Evolutionary conservation across 2,329 filamentous ascomycete species (phyloP).

Genomic region (Didymella keratinophila): DNA sequence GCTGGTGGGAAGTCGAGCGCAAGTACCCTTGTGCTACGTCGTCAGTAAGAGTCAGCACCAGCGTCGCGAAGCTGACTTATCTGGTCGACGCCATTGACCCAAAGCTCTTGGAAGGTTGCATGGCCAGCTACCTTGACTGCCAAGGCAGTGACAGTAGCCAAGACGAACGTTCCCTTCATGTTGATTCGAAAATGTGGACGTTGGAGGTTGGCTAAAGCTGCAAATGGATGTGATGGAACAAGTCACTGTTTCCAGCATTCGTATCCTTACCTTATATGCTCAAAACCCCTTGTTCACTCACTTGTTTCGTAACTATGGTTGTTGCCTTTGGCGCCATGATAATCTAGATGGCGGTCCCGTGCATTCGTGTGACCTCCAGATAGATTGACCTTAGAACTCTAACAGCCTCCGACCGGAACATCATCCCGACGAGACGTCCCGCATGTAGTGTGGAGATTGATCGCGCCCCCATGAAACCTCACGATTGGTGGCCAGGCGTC

Average conservation of each 20-base stretch:
- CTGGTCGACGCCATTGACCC: slow-evolving; percentile 44
- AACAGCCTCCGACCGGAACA: not conserved
- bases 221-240: not conserved
- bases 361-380: slow-evolving; percentile 10
- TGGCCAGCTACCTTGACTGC: slow-evolving; percentile 29
- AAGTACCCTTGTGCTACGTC: slow-evolving; percentile 26
- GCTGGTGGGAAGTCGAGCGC: slow-evolving; percentile 38
- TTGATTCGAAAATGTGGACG: not conserved
- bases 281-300: not conserved
- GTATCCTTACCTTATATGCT: slow-evolving; percentile 7
- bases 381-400: slow-evolving; percentile 7
- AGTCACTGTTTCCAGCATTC: not conserved
- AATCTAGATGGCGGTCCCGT: not conserved
- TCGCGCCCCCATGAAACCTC: too few relatives aligned
- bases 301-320: not conserved
- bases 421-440: not conserved
- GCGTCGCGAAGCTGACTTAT: slow-evolving; percentile 19
- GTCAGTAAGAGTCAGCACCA: not conserved
- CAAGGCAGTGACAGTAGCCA: slow-evolving; percentile 27
- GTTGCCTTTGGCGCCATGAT: not conserved
- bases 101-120: slow-evolving; percentile 45
- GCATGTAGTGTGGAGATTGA: not conserved
- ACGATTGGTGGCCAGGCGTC: not conserved
- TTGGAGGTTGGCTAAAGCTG: not conserved
- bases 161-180: slow-evolving; percentile 29